Evolutionary conservation across 2,329 filamentous ascomycete species (phyloP), one percentile per base, ranked within the genome.

Genomic region (Trichoderma hamatum): DNA sequence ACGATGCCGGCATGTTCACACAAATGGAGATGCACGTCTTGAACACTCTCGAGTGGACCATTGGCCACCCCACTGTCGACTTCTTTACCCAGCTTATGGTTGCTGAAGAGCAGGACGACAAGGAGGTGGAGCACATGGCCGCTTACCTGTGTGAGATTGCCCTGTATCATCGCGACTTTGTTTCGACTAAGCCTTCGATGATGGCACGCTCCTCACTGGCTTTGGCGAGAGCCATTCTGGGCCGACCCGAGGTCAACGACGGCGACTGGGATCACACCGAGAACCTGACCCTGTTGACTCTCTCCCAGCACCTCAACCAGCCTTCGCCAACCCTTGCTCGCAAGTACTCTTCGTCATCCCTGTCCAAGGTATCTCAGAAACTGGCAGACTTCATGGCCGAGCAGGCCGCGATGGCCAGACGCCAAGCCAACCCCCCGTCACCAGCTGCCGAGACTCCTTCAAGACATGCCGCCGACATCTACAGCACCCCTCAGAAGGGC

Each of bases 11-110:
- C 83, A 99, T 99, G 96, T 99, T 99, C 83, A 95, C 94, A 13
- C 96, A 99, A 82, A 99, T 99, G 96, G 96, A 99, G 84, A 98
- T 96, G 94, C 96, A 99, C 80, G 95, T 99, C 46, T 87, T 99
- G 75, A 96, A 97, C 82, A 99, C 96, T 1, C 88, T 99, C 70
- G 93, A 96, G 79, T 99, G 96, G 96, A 89, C 91, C 73, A 92
- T 99, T 74, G 96, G 96, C 67, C 95, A 98, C 82, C 94, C 96
- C 1, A 98, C 96, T 32, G 92, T 97, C 73, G 95, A 98, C 81
- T 92, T 91, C 79, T 99, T 97, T 82, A 87, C 96, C 58, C 92
- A 97, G 77, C 84, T 97, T 71, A 93, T 95, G 71, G 88, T 96
- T 49, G 88, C 92, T 56, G 93, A 97, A 79, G 92, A 92, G 78